Conservation (phyloP, 352 stramenopile species). For the Phytophthora macrochlamydospora region DNA sequence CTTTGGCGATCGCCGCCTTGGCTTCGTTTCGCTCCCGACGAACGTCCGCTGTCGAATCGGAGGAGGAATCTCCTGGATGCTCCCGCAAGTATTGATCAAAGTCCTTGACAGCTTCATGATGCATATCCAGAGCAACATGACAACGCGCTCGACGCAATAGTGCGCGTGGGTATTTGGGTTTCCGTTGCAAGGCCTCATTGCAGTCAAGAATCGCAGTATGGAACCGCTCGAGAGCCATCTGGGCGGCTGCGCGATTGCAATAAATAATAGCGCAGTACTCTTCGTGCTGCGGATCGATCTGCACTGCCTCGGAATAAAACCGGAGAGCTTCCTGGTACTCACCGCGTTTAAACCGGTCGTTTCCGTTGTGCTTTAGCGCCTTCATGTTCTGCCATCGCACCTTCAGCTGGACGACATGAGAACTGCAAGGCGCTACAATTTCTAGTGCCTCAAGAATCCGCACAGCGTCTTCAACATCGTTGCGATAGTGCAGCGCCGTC, state of each 20-base stretch:
- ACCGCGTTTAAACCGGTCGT: conserved; percentile 65
- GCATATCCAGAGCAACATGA: conserved; percentile 63
- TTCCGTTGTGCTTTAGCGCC: conserved; percentile 68
- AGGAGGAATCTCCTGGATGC: conserved; percentile 30
- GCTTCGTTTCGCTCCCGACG: conserved; percentile 56
- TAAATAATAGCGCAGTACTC: conserved; percentile 81
- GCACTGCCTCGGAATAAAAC: conserved; percentile 71
- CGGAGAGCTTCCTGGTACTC: conserved; percentile 58
- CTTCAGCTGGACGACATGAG: conserved; percentile 75
- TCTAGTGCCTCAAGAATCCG: conserved; percentile 62
- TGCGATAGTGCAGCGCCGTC: conserved; percentile 72
- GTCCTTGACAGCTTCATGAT: conserved; percentile 65
- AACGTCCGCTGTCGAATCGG: conserved; percentile 34
- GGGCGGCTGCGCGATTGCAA: conserved; percentile 81
- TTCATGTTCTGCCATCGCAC: conserved; percentile 70
- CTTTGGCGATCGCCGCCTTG: conserved; percentile 52
- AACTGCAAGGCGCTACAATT: conserved; percentile 66
- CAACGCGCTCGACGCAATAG: conserved; percentile 76
- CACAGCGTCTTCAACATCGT: conserved; percentile 69
- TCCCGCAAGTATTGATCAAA: conserved; percentile 77
- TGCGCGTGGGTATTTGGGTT: conserved; percentile 60
- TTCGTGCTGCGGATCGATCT: conserved; percentile 68
- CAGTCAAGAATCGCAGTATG: conserved; percentile 77
- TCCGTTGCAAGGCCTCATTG: conserved; percentile 68
- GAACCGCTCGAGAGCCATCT: conserved; percentile 76